phyloP scores from a whole-genome alignment of 2,329 filamentous ascomycete species.

The Diaporthe ampelina region DNA sequence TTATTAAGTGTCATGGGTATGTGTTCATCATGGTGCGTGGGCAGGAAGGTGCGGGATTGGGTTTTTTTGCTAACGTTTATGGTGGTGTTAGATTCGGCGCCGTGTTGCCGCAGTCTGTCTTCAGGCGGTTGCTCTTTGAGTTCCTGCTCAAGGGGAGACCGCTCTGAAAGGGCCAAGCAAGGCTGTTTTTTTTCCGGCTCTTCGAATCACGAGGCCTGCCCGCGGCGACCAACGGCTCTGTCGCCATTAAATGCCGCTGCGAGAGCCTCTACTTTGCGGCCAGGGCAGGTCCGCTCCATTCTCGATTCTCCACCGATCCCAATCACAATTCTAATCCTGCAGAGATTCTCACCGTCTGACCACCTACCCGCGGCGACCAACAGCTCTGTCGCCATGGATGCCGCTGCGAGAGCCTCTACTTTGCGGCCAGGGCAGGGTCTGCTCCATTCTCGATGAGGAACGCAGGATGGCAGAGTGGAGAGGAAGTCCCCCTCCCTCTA shows the following conservation, averaged over 20 bases:
- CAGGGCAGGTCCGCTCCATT: not conserved
- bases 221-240: not conserved
- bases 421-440: not conserved
- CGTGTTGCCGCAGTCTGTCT: constrained; percentile 11
- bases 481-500: not conserved
- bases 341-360: too few relatives aligned
- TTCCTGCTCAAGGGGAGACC: constrained; percentile 1
- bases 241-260: not conserved
- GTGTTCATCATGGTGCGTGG: too few relatives aligned
- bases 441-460: not conserved
- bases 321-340: too few relatives aligned
- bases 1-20: constrained; percentile 56
- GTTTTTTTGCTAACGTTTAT: not conserved
- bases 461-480: constrained; percentile 15
- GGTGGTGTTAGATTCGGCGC: constrained; percentile 21
- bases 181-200: too few relatives aligned
- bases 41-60: too few relatives aligned
- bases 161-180: not conserved
- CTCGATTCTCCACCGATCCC: too few relatives aligned
- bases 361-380: too few relatives aligned
- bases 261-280: constrained; percentile 3
- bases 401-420: not conserved
- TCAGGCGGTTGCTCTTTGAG: constrained; percentile 8
- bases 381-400: constrained; percentile 4
- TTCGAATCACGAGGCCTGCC: not conserved